Conservation (phyloP, 2,329 filamentous ascomycete species). For the Thelonectria blattea region DNA sequence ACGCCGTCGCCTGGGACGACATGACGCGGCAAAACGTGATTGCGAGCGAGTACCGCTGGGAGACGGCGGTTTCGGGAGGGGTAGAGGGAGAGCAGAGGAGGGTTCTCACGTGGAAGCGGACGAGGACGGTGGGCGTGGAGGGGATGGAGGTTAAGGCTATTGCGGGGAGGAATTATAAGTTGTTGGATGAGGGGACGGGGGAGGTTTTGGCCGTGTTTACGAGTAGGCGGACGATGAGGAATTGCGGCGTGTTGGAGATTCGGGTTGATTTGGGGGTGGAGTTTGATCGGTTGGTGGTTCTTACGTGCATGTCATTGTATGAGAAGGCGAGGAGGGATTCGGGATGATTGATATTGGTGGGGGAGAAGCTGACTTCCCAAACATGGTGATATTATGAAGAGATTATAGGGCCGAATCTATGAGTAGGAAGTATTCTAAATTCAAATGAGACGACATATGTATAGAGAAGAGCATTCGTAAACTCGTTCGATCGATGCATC, state of each 20-base stretch:
- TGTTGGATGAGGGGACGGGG: constrained; percentile 17
- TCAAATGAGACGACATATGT: background rate
- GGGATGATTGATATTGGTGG: background rate
- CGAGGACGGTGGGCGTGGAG: constrained; percentile 11
- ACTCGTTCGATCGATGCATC: background rate
- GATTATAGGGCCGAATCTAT: too few relatives aligned
- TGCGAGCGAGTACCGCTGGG: constrained; percentile 16
- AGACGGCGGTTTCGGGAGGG: background rate
- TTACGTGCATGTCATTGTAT: constrained; percentile 23
- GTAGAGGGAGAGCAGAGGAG: constrained; percentile 1
- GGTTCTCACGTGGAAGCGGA: constrained; percentile 26
- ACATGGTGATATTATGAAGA: too few relatives aligned
- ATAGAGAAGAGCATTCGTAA: too few relatives aligned
- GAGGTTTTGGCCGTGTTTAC: constrained; percentile 26
- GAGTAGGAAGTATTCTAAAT: background rate
- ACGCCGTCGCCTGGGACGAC: constrained; percentile 28
- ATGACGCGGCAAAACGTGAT: constrained; percentile 18
- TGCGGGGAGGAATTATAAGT: constrained; percentile 20
- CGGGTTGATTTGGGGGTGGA: constrained; percentile 19
- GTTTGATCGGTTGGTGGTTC: constrained; percentile 26
- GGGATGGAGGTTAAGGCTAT: constrained; percentile 8
- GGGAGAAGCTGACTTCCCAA: background rate
- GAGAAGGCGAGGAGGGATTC: constrained; percentile 22
- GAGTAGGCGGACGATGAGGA: constrained; percentile 4
- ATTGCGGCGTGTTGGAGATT: constrained; percentile 25